Base-by-base conservation (phyloP, 2,329 filamentous ascomycete genomes). In the Cryoendolithus antarcticus region DNA sequence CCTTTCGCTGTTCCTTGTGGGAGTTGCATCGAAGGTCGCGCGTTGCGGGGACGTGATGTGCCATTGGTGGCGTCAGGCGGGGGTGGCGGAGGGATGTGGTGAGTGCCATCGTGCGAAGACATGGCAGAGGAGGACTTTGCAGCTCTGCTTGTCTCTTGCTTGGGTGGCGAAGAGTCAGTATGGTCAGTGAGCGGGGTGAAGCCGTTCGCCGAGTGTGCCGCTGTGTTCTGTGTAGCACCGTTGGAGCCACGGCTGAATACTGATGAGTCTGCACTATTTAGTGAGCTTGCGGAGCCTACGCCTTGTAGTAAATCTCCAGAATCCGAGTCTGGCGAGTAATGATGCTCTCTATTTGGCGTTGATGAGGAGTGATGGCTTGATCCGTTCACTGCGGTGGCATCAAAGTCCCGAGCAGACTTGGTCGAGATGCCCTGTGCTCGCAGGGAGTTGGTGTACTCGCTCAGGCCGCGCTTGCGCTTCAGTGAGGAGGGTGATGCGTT, bases 261-360 rank as follows among this genome's bases (percentile, higher is more conserved):
- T 39, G 84, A 85, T 33, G 80, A 85, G 37, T 72, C 71, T 39
- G 77, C 75, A 63, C 79, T 86, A 41, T 73, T 70, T 55, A 79
- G 71, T 41, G 82, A 86, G 62, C 77, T 84, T 41, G 78, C 74
- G 37, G 82, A 86, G 53, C 75, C 80, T 50, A 79, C 71, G 45
- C 75, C 78, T 59, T 80, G 81, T 54, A 81, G 70, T 38, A 79
- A 71, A 53, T 86, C 80, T 59, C 75, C 75, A 34, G 56, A 48
- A 40, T 58, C 54, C 38, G 53, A 51, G 40, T 52, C 48, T 32
- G 54, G 53, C 7, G 55, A 55, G 45, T 55, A 52, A 19, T 52
- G 47, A 24, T 41, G 46, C 35, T 40, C 30, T 38, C 33, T 24
- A 24, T 32, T 44, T 35, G 34, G 41, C 38, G 41, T 32, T 29